Base-by-base conservation (phyloP, 306 rosid genomes). In the Pyrus pyrifolia region DNA sequence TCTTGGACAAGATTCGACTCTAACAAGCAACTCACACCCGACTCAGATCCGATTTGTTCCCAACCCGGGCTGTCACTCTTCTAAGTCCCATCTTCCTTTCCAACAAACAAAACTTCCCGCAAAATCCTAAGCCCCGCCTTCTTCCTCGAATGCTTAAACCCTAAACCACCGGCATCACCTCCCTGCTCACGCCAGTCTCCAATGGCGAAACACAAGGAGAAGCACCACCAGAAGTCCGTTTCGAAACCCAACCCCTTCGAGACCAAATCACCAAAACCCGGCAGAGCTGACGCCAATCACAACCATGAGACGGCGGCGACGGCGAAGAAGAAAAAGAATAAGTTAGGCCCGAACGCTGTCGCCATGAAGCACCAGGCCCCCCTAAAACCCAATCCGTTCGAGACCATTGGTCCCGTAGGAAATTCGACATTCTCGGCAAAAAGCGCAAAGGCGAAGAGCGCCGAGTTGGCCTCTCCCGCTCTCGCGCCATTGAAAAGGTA, bases 381-480 rank as follows among this genome's bases (percentile, higher is more conserved):
- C 2, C 75, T 88, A 3, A 87, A 80, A 31, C 76, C 77, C 30
- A 60, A 92, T 63, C 98, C 97, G 4, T 95, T 95, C 80, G 98
- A 92, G 77, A 86, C 88, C 8, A 90, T 95, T 88, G 97, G 97
- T 85, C 97, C 17, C 84, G 88, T 0, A 71, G 91, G 58, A 95
- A 95, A 73, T 95, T 95, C 76, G 93, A 92, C 22, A 78, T 90
- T 4, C 81, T 95, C 11, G 98, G 97, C 0, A 89, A 90, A 84
- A 95, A 92, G 75, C 96, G 92, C 51, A 95, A 89, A 78, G 98
- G 97, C 14, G 98, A 95, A 63, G 79, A 89, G 70, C 89, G 85
- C 22, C 93, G 98, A 23, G 19, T 83, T 12, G 98, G 98, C 44
- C 84, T 79, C 3, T 89, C 93, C 55, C 98, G 98, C 75, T 90